Conservation (phyloP, 2,329 filamentous ascomycete species). For the Colletotrichum spaethianum region DNA sequence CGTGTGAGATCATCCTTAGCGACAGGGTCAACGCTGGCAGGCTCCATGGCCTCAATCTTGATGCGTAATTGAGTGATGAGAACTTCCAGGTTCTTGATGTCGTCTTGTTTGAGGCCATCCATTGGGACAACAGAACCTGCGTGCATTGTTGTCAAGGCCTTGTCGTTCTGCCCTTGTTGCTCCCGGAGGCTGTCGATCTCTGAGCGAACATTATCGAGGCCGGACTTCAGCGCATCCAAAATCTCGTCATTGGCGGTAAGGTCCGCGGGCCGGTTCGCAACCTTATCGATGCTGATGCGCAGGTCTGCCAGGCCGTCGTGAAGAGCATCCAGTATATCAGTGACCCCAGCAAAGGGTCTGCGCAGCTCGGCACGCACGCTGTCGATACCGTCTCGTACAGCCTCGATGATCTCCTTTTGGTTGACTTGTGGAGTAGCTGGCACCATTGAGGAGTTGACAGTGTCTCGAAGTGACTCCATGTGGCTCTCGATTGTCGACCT, state of each 20-base stretch:
- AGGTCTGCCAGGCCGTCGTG: slow-evolving; percentile 89
- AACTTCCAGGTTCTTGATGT: slow-evolving; percentile 88
- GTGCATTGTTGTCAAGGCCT: slow-evolving; percentile 67
- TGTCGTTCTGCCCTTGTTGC: slow-evolving; percentile 57
- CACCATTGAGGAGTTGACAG: slow-evolving; percentile 79
- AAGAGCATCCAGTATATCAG: slow-evolving; percentile 89
- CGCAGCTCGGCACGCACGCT: slow-evolving; percentile 83
- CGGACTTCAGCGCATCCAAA: slow-evolving; percentile 87
- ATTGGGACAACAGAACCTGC: slow-evolving; percentile 65
- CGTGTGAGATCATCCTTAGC: slow-evolving; percentile 55
- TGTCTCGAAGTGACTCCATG: slow-evolving; percentile 85
- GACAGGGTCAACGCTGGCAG: slow-evolving; percentile 48
- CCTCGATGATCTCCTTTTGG: slow-evolving; percentile 78
- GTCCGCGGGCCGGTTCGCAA: slow-evolving; percentile 84
- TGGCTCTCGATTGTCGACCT: slow-evolving; percentile 84
- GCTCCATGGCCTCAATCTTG: slow-evolving; percentile 86
- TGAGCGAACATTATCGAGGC: slow-evolving; percentile 79
- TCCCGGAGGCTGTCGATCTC: slow-evolving; percentile 87
- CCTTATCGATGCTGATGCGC: slow-evolving; percentile 81
- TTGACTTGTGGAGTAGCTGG: slow-evolving; percentile 67
- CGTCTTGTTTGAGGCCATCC: slow-evolving; percentile 74
- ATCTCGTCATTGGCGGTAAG: slow-evolving; percentile 91
- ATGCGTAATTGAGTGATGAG: slow-evolving; percentile 85
- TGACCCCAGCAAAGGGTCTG: slow-evolving; percentile 77
- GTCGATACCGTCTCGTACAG: slow-evolving; percentile 80